phyloP scores from a whole-genome alignment of 106 monocot genomes.

The Dactylorhiza incarnata region DNA sequence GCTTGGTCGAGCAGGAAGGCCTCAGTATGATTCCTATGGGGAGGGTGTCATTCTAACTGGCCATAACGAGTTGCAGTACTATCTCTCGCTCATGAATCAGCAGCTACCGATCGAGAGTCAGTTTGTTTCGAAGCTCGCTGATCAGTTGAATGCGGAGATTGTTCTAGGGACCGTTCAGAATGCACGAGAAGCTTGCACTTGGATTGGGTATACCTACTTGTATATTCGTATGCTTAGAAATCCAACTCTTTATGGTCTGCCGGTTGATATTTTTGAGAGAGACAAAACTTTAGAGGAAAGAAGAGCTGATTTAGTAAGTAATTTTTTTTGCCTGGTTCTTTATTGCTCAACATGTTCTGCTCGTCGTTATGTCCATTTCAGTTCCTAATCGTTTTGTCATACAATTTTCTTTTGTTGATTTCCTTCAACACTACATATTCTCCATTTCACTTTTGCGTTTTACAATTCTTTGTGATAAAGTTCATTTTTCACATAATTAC shows the following conservation, averaged over 20 bases:
- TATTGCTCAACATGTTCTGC: background rate
- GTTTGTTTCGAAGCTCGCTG: constrained; percentile 91
- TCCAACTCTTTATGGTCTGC: constrained; percentile 86
- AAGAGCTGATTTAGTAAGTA: constrained; percentile 86
- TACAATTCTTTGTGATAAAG: no score
- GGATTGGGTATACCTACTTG: constrained; percentile 93
- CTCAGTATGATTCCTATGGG: constrained; percentile 93
- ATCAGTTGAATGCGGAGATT: constrained; percentile 98
- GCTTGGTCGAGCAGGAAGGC: constrained; percentile 98
- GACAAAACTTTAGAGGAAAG: constrained; percentile 89
- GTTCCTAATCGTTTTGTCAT: background rate
- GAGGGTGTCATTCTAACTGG: constrained; percentile 94
- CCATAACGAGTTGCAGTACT: constrained; percentile 86
- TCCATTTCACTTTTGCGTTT: background rate
- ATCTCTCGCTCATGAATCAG: constrained; percentile 94
- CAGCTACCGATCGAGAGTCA: constrained; percentile 99
- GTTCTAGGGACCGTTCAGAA: constrained; percentile 97
- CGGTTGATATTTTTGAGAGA: constrained; percentile 65
- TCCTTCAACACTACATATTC: background rate
- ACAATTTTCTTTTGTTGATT: background rate
- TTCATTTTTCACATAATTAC: no score
- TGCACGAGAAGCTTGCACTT: constrained; percentile 90
- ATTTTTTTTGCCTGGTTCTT: background rate
- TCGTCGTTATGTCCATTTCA: background rate
- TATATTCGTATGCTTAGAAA: constrained; percentile 90